Base-by-base conservation (phyloP, 2,329 filamentous ascomycete species). In the Monosporascus cannonballus region DNA sequence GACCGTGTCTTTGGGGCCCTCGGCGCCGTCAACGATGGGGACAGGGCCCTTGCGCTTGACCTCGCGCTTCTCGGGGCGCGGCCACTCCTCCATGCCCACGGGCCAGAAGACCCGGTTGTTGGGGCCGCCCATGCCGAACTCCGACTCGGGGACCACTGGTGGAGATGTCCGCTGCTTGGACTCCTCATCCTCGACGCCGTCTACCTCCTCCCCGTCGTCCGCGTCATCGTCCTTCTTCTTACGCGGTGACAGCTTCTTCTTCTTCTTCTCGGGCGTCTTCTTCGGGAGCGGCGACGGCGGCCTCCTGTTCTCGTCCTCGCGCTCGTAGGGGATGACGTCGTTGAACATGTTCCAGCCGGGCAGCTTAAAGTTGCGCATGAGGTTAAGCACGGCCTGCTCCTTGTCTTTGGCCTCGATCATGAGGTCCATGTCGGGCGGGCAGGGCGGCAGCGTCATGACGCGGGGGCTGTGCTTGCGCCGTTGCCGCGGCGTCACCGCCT, bases 341-440 rank as follows among this genome's bases (percentile, higher is more conserved):
- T 87, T 87, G 65, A 95, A 84, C 0, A 71, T 79, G 20, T 94
- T 78, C 71, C 85, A 89, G 0, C 91, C 91, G 0, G 91, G 89
- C 0, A 97, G 76, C 62, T 86, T 91, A 68, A 91, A 96, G 0
- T 78, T 91, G 22, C 87, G 81, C 91, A 96, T 96, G 18, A 97
- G 77, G 58, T 96, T 90, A 62, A 97, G 96, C 0, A 96, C 90
- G 0, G 93, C 91, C 69, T 97, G 93, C 67, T 97, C 93, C 70
- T 97, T 97, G 66, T 96, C 93, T 68, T 97, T 97, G 47, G 93
- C 93, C 72, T 97, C 93, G 55, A 97, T 96, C 93, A 97, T 97
- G n/a, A 97, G 76, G 65, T 96, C 93, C 87, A 95, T 94, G 34
- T 87, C 85, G 1, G 82, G 74, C 4, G 85, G 78, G 62, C 93